Percentiles rank a stretch among this genome's conserved stretches.
Evolutionary conservation across 1,284 basidiomycete species (phyloP).

Genomic region (Trametes hirsuta): DNA sequence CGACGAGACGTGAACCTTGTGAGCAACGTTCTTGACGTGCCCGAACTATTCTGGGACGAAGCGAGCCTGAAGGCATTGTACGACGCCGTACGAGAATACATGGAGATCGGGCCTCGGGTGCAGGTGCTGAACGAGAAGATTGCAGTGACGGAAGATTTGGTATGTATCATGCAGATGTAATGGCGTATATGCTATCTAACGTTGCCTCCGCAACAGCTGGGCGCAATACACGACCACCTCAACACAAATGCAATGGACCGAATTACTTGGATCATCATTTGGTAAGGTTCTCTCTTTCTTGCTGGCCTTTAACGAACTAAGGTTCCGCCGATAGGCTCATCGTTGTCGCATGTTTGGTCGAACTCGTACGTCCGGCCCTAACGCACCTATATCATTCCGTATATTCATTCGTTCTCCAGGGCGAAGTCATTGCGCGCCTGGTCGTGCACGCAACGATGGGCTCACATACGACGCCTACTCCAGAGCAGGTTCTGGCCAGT

Average conservation of each 20-base stretch:
- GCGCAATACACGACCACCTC: conserved; percentile 92
- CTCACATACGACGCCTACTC: conserved; percentile 1
- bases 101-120: conserved; percentile 89
- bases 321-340: conserved; percentile 65
- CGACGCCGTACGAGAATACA: conserved; percentile 93
- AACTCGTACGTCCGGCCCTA: conserved; percentile 53
- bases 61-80: conserved; percentile 89
- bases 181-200: conserved; percentile 1
- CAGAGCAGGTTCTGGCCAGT: conserved; percentile 20
- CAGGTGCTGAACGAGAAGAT: conserved; percentile 90
- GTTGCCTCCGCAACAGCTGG: conserved; percentile 56
- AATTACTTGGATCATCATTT: conserved; percentile 97
- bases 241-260: conserved; percentile 91
- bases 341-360: conserved; percentile 85
- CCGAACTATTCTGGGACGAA: conserved; percentile 95
- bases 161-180: conserved; percentile 43
- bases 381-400: not conserved
- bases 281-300: conserved; percentile 47
- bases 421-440: conserved; percentile 84
- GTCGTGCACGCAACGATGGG: conserved; percentile 61
- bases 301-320: not conserved
- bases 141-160: conserved; percentile 86
- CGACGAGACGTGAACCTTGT: conserved; percentile 91
- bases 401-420: conserved; percentile 42
- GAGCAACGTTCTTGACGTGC: conserved; percentile 93